Conservation (phyloP, 2,329 filamentous ascomycete species). For the Cytospora mali region DNA sequence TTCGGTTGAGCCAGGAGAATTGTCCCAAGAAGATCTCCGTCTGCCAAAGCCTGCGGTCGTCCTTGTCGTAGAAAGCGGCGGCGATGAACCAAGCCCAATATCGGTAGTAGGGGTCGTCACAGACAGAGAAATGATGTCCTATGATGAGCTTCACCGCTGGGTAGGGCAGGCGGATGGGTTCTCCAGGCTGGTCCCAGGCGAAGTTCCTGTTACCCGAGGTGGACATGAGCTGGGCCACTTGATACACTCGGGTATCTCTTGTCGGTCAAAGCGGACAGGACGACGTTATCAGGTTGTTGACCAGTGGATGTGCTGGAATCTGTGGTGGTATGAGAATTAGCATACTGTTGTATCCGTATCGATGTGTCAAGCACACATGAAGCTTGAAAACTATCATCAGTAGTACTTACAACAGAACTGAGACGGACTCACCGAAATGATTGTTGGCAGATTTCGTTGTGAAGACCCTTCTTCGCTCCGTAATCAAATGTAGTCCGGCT, state of each 20-base stretch:
- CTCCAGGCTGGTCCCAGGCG: background rate
- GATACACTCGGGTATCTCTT: background rate
- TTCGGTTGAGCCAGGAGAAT: slow-evolving; percentile 19
- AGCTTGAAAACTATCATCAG: background rate
- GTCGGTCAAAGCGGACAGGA: background rate
- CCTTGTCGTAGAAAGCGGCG: slow-evolving; percentile 39
- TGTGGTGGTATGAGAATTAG: background rate
- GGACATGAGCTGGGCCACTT: background rate
- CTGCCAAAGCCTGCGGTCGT: slow-evolving; percentile 37
- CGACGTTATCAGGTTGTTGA: background rate
- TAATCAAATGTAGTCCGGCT: background rate
- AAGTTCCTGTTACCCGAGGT: background rate
- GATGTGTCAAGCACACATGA: background rate
- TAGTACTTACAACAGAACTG: background rate
- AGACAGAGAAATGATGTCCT: slow-evolving; percentile 35
- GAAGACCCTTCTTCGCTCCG: background rate
- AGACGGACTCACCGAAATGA: background rate
- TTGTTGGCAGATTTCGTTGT: background rate
- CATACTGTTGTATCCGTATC: background rate
- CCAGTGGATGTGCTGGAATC: background rate
- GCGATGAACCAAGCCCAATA: slow-evolving; percentile 39
- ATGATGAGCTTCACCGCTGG: slow-evolving; percentile 34
- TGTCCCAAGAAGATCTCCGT: slow-evolving; percentile 37
- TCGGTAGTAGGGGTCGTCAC: slow-evolving; percentile 30
- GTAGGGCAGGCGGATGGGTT: slow-evolving; percentile 9